phyloP scores from a whole-genome alignment of 2,329 filamentous ascomycete species.

The Exophiala sp. region DNA sequence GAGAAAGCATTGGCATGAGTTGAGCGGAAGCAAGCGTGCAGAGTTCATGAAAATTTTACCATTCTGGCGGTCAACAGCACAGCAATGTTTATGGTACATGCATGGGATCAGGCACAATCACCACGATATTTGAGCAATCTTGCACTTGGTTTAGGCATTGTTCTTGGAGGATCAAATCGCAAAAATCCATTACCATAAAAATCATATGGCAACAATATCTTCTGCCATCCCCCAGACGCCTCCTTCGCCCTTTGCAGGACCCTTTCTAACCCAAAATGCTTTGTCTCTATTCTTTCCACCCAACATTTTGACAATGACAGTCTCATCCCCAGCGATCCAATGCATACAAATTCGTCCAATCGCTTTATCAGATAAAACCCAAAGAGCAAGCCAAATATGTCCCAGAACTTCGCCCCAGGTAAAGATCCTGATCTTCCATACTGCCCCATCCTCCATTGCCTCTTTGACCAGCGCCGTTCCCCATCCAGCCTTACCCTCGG shows the following conservation, averaged over 20 bases:
- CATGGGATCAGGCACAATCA: too few species aligned
- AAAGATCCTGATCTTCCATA: constrained; percentile 58
- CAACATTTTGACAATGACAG: constrained; percentile 23
- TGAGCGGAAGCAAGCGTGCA: too few species aligned
- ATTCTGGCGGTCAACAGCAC: too few species aligned
- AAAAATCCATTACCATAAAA: too few species aligned
- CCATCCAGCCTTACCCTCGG: constrained; percentile 43
- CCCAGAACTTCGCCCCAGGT: constrained; percentile 73
- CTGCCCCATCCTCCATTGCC: constrained; percentile 26
- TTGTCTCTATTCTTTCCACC: constrained; percentile 3
- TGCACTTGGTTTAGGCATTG: too few species aligned
- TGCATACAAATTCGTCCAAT: constrained; percentile 15
- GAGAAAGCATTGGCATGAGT: too few species aligned
- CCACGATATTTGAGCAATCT: too few species aligned
- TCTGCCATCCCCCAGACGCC: constrained; percentile 15
- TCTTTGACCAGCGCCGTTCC: constrained; percentile 41
- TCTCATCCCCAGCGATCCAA: constrained; percentile 18
- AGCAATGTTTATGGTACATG: too few species aligned
- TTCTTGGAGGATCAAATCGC: too few species aligned
- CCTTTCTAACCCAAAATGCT: constrained; percentile 9
- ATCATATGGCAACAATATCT: background rate
- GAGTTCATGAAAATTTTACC: too few species aligned
- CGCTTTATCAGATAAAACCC: constrained; percentile 21
- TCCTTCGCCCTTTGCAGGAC: constrained; percentile 3
- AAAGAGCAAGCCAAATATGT: constrained; percentile 72